Conservation (phyloP, 805 yeast species). For the baker's yeast (Saccharomyces cerevisiae) region DNA sequence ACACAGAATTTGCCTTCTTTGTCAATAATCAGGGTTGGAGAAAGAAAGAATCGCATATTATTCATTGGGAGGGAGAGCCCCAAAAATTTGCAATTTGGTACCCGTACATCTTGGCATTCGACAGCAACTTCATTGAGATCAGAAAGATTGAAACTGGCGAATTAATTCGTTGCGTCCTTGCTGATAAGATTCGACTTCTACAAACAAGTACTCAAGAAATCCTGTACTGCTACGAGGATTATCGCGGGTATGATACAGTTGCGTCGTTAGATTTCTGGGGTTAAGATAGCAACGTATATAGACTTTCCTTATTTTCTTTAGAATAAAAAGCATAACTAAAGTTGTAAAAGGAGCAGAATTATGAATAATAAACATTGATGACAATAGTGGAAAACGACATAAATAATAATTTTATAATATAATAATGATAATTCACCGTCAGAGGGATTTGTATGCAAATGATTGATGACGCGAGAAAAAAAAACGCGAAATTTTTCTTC, state of each 20-base stretch:
- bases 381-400: not conserved
- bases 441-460: not conserved
- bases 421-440: not conserved
- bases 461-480: conserved; percentile 3
- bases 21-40: conserved; percentile 96
- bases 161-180: conserved; percentile 77
- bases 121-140: conserved; percentile 81
- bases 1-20: conserved; percentile 88
- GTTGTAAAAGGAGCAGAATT: not conserved
- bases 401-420: not conserved
- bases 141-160: conserved; percentile 85
- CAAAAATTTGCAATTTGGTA: conserved; percentile 88
- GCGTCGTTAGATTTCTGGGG: conserved; percentile 89
- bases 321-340: not conserved
- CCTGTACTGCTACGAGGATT: conserved; percentile 84
- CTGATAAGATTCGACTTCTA: conserved; percentile 81
- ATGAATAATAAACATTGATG: conserved; percentile 5
- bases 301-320: not conserved
- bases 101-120: conserved; percentile 89
- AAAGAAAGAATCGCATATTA: conserved; percentile 84
- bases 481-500: conserved; percentile 1
- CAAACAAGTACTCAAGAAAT: conserved; percentile 92
- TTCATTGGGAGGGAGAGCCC: conserved; percentile 95
- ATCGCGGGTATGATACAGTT: conserved; percentile 83
- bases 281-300: conserved; percentile 9